Evolutionary conservation across 2,329 filamentous ascomycete genomes (phyloP).

Genomic region (Phaeosphaeriaceae sp.): DNA sequence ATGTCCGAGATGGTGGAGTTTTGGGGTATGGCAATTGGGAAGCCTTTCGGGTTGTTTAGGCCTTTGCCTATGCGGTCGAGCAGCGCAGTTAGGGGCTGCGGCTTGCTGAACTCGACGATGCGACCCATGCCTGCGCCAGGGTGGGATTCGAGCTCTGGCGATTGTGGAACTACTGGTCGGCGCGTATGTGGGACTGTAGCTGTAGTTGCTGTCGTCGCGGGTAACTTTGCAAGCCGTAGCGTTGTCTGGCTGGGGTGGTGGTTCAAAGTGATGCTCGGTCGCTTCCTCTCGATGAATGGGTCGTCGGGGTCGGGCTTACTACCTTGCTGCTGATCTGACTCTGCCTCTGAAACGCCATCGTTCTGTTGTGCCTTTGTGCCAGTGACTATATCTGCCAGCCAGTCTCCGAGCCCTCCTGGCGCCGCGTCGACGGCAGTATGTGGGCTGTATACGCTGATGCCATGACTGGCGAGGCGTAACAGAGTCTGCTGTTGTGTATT

Average conservation of each 20-base stretch:
- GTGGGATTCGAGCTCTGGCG: constrained; percentile 45
- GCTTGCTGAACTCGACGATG: constrained; percentile 61
- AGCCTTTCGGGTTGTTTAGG: constrained; percentile 71
- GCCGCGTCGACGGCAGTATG: constrained; percentile 95
- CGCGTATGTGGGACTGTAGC: constrained; percentile 55
- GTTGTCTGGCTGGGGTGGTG: constrained; percentile 57
- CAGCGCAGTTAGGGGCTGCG: constrained; percentile 63
- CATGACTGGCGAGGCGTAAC: constrained; percentile 79
- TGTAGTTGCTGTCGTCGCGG: constrained; percentile 11
- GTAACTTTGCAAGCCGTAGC: constrained; percentile 42
- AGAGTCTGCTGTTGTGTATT: constrained; percentile 89
- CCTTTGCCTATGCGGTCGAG: constrained; percentile 67
- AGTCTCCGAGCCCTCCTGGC: constrained; percentile 85
- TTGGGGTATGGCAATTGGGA: constrained; percentile 70
- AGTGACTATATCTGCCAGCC: constrained; percentile 87
- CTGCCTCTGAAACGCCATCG: constrained; percentile 6
- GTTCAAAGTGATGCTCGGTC: constrained; percentile 54
- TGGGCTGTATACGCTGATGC: constrained; percentile 93
- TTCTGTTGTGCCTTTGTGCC: constrained; percentile 53
- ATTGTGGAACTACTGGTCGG: constrained; percentile 60
- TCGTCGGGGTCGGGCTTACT: constrained; percentile 37
- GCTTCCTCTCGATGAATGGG: constrained; percentile 46
- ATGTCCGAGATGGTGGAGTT: constrained; percentile 61
- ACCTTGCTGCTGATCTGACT: constrained; percentile 9
- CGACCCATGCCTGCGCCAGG: constrained; percentile 67